Evolutionary conservation across 1,139 yeast species (phyloP), one percentile per base, ranked within the genome.

Genomic region (Candida sojae): DNA sequence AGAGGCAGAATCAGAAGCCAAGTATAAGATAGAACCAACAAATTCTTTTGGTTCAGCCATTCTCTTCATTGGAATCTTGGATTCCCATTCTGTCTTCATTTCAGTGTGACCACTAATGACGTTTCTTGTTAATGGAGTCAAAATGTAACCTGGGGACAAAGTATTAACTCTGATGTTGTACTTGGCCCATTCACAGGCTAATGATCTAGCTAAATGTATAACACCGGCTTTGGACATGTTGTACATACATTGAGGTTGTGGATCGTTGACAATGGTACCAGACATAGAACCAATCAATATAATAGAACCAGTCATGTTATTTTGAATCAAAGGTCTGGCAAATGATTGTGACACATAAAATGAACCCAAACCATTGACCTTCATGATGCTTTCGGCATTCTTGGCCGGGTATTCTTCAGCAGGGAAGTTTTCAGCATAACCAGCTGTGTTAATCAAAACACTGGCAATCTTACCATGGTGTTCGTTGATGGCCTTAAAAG

Each of bases 351-450:
- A 64, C 25, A 86, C 86, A 73, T 84, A 86, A 60, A 87, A 77
- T 5, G 93, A 82, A 12, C 96, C 96, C 66, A 86, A 72, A 28
- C 87, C 79, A 66, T 88, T 87, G 50, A 87, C 95, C 61, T 84
- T 80, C 68, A 86, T 75, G 52, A 88, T 70, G 32, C 79, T 77
- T 59, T 85, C 89, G 47, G 91, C 88, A 59, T 84, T 84, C 47
- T 68, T 63, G 35, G 89, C 80, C 17, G 93, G 92, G 68, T 87
- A 88, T 45, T 86, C 88, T 59, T 84, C 82, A 29, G 95, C 95
- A 2, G 89, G 80, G 68, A 77, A 81, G 70, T 85, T 86, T 64
- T 86, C 91, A 63, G 90, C 84, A 72, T 84, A 88, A n/a, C 96
- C 95, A 10, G 96, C 95, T 44, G 90, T 77, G 70, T 88, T 87